Conservation (phyloP, 179 eudicot species). For the Gypsophila paniculata region DNA sequence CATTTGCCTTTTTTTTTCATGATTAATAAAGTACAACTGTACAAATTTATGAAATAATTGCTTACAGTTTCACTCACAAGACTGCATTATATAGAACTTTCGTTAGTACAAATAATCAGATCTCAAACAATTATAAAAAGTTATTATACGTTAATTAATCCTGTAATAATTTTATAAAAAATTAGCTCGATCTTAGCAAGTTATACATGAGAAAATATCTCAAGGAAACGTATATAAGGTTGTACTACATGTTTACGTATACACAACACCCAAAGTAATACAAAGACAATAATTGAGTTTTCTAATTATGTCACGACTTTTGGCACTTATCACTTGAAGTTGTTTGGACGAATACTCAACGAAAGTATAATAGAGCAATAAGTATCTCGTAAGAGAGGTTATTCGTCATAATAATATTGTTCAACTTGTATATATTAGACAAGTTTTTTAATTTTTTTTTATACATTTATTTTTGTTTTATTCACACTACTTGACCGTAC, state of each 20-base stretch:
- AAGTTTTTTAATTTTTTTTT: too few relatives aligned
- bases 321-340: conserved; percentile 24
- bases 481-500: too few relatives aligned
- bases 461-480: too few relatives aligned
- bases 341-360: conserved; percentile 32
- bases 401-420: too few relatives aligned
- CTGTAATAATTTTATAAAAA: too few relatives aligned
- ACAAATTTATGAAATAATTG: too few relatives aligned
- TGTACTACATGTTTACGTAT: conserved; percentile 2
- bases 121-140: not conserved
- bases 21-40: too few relatives aligned
- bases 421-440: too few relatives aligned
- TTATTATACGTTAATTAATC: not conserved
- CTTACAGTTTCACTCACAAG: not conserved
- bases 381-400: too few relatives aligned
- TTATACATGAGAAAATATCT: conserved; percentile 3
- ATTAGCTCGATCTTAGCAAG: too few relatives aligned
- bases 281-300: conserved; percentile 7
- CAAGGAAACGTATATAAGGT: conserved; percentile 10
- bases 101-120: not conserved
- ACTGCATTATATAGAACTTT: not conserved
- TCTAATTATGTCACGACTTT: conserved; percentile 18
- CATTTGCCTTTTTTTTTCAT: too few relatives aligned
- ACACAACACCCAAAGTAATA: conserved; percentile 5
- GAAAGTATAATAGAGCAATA: conserved; percentile 21